Conservation (phyloP, 306 rosid genomes). For the Acacia acuminata region DNA sequence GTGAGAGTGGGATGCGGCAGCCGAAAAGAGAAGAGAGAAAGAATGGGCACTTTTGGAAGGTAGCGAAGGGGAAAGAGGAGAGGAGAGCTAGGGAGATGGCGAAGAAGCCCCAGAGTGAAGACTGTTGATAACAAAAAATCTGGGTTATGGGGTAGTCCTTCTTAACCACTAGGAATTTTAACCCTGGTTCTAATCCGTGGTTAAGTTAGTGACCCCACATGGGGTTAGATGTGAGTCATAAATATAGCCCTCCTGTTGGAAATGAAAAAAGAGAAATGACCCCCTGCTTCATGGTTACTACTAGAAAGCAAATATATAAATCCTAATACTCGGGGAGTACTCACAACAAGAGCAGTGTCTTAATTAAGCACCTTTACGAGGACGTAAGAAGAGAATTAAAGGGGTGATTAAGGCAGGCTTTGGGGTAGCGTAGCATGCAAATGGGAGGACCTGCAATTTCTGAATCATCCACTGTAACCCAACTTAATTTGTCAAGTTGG, state of each 20-base stretch:
- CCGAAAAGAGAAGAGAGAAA: not conserved
- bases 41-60: slow-evolving; percentile 20
- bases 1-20: not conserved
- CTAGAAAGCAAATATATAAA: not conserved
- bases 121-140: slow-evolving; percentile 75
- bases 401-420: slow-evolving; percentile 23
- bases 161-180: slow-evolving; percentile 85
- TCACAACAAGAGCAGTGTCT: not conserved
- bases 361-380: not conserved
- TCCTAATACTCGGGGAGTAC: not conserved
- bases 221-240: slow-evolving; percentile 74
- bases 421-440: slow-evolving; percentile 23
- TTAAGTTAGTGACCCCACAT: slow-evolving; percentile 67
- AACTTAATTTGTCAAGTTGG: slow-evolving; percentile 56
- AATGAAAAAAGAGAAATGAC: not conserved
- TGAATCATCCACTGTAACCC: slow-evolving; percentile 62
- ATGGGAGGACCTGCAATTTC: slow-evolving; percentile 48
- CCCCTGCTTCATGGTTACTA: not conserved
- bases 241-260: slow-evolving; percentile 39
- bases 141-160: slow-evolving; percentile 80
- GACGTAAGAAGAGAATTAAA: not conserved
- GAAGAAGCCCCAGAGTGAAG: slow-evolving; percentile 55
- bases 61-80: not conserved
- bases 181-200: slow-evolving; percentile 92
- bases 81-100: not conserved